Base-by-base conservation (phyloP, 31 red algal species). In the Asparagopsis taxiformis region DNA sequence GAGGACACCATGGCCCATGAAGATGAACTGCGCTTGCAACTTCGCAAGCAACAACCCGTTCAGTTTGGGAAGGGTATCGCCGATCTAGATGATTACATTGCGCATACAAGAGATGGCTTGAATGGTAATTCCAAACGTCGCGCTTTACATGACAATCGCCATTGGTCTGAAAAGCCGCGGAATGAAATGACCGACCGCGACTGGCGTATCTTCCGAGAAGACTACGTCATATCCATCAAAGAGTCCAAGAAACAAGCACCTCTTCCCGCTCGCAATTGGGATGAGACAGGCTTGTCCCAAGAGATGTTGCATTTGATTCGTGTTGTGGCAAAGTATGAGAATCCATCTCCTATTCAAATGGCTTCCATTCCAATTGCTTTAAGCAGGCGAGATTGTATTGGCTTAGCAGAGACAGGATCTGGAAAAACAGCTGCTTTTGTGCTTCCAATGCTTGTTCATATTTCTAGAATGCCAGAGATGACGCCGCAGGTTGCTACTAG, bases 371-470 rank as follows among this genome's bases (percentile, higher is more conserved):
- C 93, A 51, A 53, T 87, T 51, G 93, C 63, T 10, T 31, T 91
- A 24, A 68, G 31, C 10, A 51, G 70, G 24, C 20, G 79, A 37
- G 93, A 97, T 56, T 78, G 89, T 43, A 91, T 97, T 67, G 93
- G 86, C 51, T 59, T 97, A 2, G 93, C 93, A 2, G 93, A 97
- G 75, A 97, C 93, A 13, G 93, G 93, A 8, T 88, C 82, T 37
- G 93, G 93, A 11, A 97, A 97, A 39, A 97, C 93, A 0, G 93
- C 93, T 44, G 93, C 93, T 3, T 97, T 97, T 72, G 93, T 97
- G 20, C 68, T 97, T 28, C 93, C 93, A 2, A 76, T 97, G 80
- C 65, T 97, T 46, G 74, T 80, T 7, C 82, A 87, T 37, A 67
- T 97, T 63, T 50, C 59, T 25, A 58, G 20, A 5, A 68, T 77